Evolutionary conservation across 331 rosid species (phyloP), one percentile per base, ranked within the genome.

Genomic region (Rosa hybrid): DNA sequence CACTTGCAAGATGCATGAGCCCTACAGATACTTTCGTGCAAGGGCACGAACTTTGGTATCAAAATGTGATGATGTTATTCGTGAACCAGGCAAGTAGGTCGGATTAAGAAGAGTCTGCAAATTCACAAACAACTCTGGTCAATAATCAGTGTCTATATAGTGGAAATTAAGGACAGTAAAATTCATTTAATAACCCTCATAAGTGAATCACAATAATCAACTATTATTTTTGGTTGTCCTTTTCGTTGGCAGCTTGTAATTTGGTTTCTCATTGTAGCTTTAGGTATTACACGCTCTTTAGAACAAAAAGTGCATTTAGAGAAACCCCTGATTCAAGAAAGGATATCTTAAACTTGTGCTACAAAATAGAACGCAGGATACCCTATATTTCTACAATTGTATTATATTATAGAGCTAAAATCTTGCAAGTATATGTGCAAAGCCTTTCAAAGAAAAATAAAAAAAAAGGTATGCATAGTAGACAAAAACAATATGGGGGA

Each of bases 21-120:
- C 77, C 89, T 89, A 94, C 81, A 94, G 84, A 86, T 92, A 90
- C 81, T 94, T 94, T 67, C 97, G 82, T 51, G 98, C 98, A 34
- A 94, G 97, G 27, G 97, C 97, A 13, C 98, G 95, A 17, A 94
- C 98, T 83, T 94, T 94, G 14, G 98, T 94, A 79, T 94, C 98
- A 71, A 94, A 94, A 84, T 92, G 98, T 17, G 98, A 92, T 39
- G 98, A 94, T 1, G 97, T 62, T 76, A 94, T 85, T 82, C 98
- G 95, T 14, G 98, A 92, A 80, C 98, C 98, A 78, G 98, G 98
- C 81, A 94, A 77, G 86, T 94, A 92, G 60, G 91, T 86, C 65
- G 98, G 97, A 88, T 92, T 94, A 27, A 92, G 98, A 53, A 94
- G 94, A 70, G 84, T 89, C 97, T 92, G 97, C 89, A 79, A 79